phyloP scores from a whole-genome alignment of 1,284 basidiomycete genomes.

The Melampsora occidentalis region DNA sequence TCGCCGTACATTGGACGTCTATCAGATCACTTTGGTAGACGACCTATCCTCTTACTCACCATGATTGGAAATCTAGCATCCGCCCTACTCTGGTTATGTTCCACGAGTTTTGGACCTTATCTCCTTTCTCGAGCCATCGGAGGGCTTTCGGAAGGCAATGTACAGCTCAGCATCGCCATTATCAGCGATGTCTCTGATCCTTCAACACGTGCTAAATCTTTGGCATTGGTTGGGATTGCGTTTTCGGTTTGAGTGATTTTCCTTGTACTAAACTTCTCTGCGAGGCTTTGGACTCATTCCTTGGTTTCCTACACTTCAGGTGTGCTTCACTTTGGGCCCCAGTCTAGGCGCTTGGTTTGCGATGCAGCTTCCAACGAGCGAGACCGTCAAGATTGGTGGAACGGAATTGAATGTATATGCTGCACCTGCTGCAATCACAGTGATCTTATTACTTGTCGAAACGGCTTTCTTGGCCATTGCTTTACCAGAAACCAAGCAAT shows the following conservation, averaged over 20 bases:
- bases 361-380: constrained; percentile 50
- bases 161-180: constrained; percentile 65
- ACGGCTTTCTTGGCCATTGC: constrained; percentile 46
- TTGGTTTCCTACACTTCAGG: constrained; percentile 52
- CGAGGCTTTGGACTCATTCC: constrained; percentile 61
- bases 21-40: constrained; percentile 76
- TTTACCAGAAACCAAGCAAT: constrained; percentile 57
- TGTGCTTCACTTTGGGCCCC: constrained; percentile 62
- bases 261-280: no score
- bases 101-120: constrained; percentile 74
- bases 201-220: constrained; percentile 70
- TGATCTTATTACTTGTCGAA: constrained; percentile 48
- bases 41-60: constrained; percentile 70
- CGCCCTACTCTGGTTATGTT: constrained; percentile 79
- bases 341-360: constrained; percentile 58
- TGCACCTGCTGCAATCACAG: constrained; percentile 64
- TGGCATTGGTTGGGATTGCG: constrained; percentile 88
- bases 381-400: constrained; percentile 42
- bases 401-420: constrained; percentile 78
- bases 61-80: constrained; percentile 90
- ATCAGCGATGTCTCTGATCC: constrained; percentile 80
- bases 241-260: constrained; percentile 81
- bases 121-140: constrained; percentile 83
- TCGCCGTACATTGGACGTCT: constrained; percentile 72
- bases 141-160: constrained; percentile 66